A percentile compares a stretch with the other conserved stretches of the same genome.
These are phyloP conservation scores for Ochetophila trinervis DNA, from an alignment of 306 rosid genomes.

Conservation along the genomic window DNA sequence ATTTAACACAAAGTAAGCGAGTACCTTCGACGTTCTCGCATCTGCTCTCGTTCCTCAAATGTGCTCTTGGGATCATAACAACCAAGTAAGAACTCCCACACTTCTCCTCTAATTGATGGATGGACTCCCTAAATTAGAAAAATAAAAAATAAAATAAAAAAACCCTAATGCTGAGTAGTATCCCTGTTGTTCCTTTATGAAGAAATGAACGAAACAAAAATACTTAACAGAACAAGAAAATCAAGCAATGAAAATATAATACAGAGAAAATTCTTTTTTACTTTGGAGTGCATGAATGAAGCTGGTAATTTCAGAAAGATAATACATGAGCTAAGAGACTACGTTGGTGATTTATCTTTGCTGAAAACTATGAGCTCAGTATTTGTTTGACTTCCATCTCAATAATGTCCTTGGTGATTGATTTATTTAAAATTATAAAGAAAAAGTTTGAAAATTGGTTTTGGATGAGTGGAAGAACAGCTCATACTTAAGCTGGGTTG, in stretches of 20 bases:
- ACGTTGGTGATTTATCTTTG: too few species aligned
- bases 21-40: slow-evolving; percentile 73
- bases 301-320: neutral
- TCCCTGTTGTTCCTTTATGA: neutral
- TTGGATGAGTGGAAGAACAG: too few species aligned
- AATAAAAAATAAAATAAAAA: neutral
- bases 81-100: slow-evolving; percentile 98
- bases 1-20: slow-evolving; percentile 8
- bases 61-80: slow-evolving; percentile 82
- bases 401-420: too few species aligned
- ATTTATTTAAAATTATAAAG: too few species aligned
- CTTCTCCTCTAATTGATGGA: slow-evolving; percentile 97
- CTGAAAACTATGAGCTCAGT: too few species aligned
- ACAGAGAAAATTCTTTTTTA: neutral
- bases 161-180: slow-evolving; percentile 15
- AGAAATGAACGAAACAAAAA: slow-evolving; percentile 2
- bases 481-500: too few species aligned
- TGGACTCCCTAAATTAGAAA: slow-evolving; percentile 72
- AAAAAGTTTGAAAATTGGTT: too few species aligned
- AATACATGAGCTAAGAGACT: too few species aligned
- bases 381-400: slow-evolving; percentile 2
- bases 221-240: neutral
- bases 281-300: neutral
- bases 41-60: slow-evolving; percentile 83
- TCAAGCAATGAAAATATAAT: neutral